These are phyloP conservation scores for Sarcodon aspratus DNA, from an alignment of 768 basidiomycete genomes.

Conservation along the genomic window DNA sequence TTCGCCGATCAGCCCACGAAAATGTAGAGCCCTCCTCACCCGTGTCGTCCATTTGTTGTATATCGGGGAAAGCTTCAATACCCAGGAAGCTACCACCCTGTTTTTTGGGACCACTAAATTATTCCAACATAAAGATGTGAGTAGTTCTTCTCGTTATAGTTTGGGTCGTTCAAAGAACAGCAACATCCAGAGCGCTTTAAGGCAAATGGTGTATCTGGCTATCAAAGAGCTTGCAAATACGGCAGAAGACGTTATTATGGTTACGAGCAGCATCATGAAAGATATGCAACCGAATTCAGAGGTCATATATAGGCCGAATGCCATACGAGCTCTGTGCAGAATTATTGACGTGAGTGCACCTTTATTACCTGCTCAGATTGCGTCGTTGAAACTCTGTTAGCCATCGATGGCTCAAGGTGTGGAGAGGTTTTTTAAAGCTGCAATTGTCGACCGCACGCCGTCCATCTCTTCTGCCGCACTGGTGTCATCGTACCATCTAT, in stretches of 20 bases:
- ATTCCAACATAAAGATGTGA: slow-evolving; percentile 98
- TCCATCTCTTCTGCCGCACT: slow-evolving; percentile 94
- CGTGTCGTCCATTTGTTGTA: slow-evolving; percentile 95
- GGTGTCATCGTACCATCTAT: slow-evolving; percentile 95
- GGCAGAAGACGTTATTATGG: slow-evolving; percentile 99
- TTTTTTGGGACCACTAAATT: slow-evolving; percentile 99
- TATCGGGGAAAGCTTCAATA: slow-evolving; percentile 87
- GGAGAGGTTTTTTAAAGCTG: slow-evolving; percentile 98
- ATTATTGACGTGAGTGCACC: slow-evolving; percentile 83
- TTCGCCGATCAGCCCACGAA: slow-evolving; percentile 94
- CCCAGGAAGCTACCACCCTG: slow-evolving; percentile 93
- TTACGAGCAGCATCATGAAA: slow-evolving; percentile 99
- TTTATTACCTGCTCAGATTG: background rate
- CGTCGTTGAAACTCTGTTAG: slow-evolving; percentile 26
- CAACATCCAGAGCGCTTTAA: slow-evolving; percentile 65
- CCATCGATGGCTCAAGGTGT: slow-evolving; percentile 99
- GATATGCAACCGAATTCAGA: slow-evolving; percentile 99
- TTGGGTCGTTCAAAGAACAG: background rate
- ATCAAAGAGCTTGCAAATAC: slow-evolving; percentile 94
- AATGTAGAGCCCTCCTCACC: slow-evolving; percentile 92
- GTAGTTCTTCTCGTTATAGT: slow-evolving; percentile 19
- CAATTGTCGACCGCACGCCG: slow-evolving; percentile 93
- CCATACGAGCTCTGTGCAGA: slow-evolving; percentile 90
- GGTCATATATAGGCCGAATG: slow-evolving; percentile 96
- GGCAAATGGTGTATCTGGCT: slow-evolving; percentile 96